phyloP scores from a whole-genome alignment of 176 grass and related monocot species.

The Eragrostis nindensis region DNA sequence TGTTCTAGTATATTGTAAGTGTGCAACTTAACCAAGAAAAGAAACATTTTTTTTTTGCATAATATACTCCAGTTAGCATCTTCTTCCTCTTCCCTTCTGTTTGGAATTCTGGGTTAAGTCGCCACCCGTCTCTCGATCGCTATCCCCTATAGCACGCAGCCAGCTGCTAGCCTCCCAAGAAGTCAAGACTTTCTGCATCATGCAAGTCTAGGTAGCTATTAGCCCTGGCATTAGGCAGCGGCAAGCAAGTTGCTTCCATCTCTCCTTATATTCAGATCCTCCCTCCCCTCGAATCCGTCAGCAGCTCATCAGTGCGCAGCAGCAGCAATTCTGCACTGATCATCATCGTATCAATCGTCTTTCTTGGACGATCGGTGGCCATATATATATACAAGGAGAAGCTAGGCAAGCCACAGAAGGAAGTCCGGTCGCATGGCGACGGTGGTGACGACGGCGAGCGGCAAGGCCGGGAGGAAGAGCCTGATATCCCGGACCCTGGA shows the following conservation, averaged over 20 bases:
- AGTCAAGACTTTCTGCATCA: conserved; percentile 14
- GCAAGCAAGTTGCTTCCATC: not conserved
- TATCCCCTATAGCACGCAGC: not conserved
- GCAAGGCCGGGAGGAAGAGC: conserved; percentile 42
- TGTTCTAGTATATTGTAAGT: too few species aligned
- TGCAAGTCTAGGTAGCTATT: not conserved
- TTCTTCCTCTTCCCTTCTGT: not conserved
- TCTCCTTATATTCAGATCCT: conserved; percentile 2
- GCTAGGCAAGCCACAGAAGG: too few species aligned
- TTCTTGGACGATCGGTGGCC: not conserved
- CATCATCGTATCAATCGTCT: not conserved
- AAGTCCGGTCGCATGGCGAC: too few species aligned
- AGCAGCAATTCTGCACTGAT: not conserved
- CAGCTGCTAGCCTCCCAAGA: conserved; percentile 5
- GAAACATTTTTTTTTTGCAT: too few species aligned
- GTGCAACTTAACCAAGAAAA: not conserved
- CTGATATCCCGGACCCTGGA: conserved; percentile 63
- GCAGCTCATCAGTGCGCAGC: not conserved
- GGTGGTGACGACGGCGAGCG: conserved; percentile 8
- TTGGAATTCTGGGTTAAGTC: not conserved
- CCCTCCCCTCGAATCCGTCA: not conserved
- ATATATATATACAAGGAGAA: not conserved
- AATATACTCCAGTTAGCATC: too few species aligned
- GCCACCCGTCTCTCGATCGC: not conserved
- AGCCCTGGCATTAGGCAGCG: not conserved